These are phyloP conservation scores for Aristolochia fimbriata DNA, from an alignment of 164 flowering plant genomes.

Conservation along the genomic window DNA sequence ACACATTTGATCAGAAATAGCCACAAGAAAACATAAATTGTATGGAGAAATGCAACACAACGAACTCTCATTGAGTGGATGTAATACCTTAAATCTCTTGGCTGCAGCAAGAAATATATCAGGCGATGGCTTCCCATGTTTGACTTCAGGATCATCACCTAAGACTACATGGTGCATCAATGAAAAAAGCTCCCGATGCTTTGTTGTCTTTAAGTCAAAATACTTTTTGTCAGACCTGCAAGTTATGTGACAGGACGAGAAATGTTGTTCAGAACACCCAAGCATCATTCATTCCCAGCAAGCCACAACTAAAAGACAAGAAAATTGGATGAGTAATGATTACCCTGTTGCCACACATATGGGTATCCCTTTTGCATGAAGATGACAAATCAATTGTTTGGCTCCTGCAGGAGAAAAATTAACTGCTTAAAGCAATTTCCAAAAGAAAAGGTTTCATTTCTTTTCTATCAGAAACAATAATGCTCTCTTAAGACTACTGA, in stretches of 20 bases:
- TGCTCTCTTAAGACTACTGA: too few relatives aligned
- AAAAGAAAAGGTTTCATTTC: too few relatives aligned
- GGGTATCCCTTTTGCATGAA: constrained; percentile 65
- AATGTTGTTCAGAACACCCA: neutral
- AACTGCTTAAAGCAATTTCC: too few relatives aligned
- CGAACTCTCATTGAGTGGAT: too few relatives aligned
- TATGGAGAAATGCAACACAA: neutral
- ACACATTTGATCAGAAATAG: neutral
- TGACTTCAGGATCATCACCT: constrained; percentile 97
- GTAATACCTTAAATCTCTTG: constrained; percentile 79
- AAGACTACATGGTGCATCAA: constrained; percentile 90
- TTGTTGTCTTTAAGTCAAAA: constrained; percentile 77
- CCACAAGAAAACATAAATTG: neutral
- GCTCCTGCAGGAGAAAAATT: constrained; percentile 40
- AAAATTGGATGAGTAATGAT: neutral
- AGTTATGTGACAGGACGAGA: constrained; percentile 12
- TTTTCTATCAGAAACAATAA: too few relatives aligned
- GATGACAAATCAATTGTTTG: constrained; percentile 57
- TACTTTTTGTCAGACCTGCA: constrained; percentile 67
- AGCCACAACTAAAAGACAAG: neutral
- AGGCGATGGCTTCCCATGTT: constrained; percentile 88
- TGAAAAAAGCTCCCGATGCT: constrained; percentile 65
- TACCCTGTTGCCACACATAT: constrained; percentile 95
- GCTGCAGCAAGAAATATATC: constrained; percentile 84
- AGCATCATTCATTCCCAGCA: neutral